Percentiles rank a stretch among this genome's conserved stretches.
Evolutionary conservation across 352 stramenopile species (phyloP).

Genomic region (Globisporangium nagaii): DNA sequence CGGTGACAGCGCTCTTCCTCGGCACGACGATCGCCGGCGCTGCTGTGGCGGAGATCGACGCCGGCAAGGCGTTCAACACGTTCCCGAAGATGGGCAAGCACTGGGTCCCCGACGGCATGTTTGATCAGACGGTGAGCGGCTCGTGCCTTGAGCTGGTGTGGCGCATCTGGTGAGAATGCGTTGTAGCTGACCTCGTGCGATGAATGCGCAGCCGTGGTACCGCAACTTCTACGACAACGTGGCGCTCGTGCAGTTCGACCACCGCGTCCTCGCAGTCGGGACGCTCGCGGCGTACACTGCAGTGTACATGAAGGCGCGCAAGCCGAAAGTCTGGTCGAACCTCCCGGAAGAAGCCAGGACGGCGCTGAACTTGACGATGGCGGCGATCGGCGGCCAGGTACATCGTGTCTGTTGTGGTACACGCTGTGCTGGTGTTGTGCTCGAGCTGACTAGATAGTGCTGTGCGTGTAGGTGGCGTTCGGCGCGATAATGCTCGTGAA

Average conservation of each 20-base stretch:
- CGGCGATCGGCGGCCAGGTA: conserved; percentile 47
- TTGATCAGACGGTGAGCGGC: conserved; percentile 39
- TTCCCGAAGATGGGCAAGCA: conserved; percentile 91
- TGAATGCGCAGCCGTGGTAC: conserved; percentile 47
- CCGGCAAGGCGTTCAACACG: conserved; percentile 95
- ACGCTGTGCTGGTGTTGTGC: not conserved
- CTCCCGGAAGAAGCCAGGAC: conserved; percentile 55
- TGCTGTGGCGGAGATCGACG: conserved; percentile 93
- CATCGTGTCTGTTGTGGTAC: not conserved
- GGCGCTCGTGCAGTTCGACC: not conserved
- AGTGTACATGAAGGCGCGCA: conserved; percentile 51
- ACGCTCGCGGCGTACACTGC: conserved; percentile 63
- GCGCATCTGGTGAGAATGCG: not conserved
- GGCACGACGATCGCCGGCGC: conserved; percentile 36
- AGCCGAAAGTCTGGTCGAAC: conserved; percentile 56
- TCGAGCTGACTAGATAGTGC: not conserved
- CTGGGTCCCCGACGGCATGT: conserved; percentile 84
- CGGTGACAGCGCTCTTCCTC: conserved; percentile 30
- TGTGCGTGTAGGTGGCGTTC: conserved; percentile 69
- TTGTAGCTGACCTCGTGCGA: not conserved
- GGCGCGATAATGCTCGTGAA: conserved; percentile 94
- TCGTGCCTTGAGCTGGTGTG: not conserved
- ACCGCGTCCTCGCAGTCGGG: conserved; percentile 60
- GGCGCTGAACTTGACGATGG: conserved; percentile 48
- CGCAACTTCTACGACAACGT: conserved; percentile 96